Conservation (phyloP, 2,329 filamentous ascomycete genomes). For the Amylocarpus encephaloides region DNA sequence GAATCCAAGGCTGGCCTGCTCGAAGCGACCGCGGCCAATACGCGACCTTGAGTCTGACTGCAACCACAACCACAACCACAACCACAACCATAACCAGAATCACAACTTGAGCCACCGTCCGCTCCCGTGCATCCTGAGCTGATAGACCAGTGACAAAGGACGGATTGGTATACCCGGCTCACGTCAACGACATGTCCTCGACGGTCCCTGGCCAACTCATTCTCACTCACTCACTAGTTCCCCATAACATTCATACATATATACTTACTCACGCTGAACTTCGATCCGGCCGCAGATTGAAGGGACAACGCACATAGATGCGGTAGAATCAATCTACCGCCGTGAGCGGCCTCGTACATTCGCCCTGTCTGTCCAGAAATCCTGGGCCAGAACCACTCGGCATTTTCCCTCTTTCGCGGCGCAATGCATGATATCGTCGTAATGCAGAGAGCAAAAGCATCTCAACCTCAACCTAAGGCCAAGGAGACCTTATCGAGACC, state of each 20-base stretch:
- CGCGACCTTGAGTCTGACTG: background rate
- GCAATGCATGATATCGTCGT: constrained; percentile 2
- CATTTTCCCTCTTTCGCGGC: constrained; percentile 1
- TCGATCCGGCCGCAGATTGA: background rate
- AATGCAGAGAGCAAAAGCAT: background rate
- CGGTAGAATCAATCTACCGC: background rate
- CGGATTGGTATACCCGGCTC: constrained; percentile 2
- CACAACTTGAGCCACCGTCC: too few species aligned
- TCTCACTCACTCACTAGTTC: constrained; percentile 1
- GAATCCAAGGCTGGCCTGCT: constrained; percentile 6
- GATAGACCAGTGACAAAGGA: background rate
- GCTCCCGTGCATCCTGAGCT: too few species aligned
- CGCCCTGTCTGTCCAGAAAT: background rate
- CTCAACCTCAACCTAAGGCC: background rate
- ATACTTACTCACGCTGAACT: constrained; percentile 3
- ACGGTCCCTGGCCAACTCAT: background rate
- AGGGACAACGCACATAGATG: constrained; percentile 1
- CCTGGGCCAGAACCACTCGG: background rate
- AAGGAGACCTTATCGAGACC: too few species aligned
- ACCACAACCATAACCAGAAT: background rate
- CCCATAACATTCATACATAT: constrained; percentile 3
- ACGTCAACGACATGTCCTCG: constrained; percentile 1
- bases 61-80: constrained; percentile 2
- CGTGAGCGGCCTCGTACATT: constrained; percentile 1
- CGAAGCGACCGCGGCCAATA: background rate